Evolutionary conservation across 78 protist species (phyloP), one percentile per base, ranked within the genome.

Genomic region (Dictyostelium capitatum): DNA sequence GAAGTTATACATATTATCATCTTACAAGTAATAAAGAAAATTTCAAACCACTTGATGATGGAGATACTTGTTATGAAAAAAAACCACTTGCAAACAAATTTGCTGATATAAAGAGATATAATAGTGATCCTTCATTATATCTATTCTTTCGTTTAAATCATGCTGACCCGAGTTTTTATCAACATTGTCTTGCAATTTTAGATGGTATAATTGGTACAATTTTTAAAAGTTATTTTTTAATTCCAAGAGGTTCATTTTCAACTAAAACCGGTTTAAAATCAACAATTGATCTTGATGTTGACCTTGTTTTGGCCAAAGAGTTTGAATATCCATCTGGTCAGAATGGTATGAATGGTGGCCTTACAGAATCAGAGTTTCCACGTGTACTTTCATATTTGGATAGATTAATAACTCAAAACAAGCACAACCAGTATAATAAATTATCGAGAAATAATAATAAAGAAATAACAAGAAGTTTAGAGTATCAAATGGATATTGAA

Each of bases 161-260:
- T 25, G 72, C 72, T 4, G 72, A 64, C 25, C 25, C n/a, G n/a
- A 28, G 41, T n/a, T 64, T 64, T 64, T 64, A 64, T 64, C 43
- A 64, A 64, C 72, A 64, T 25, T 64, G 72, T 64, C 11, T 64
- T 25, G 15, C 14, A 11, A 25, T 64, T 28, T 64, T 64, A 12
- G 72, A 64, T 11, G 72, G 32, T 11, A n/a, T 28, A 1, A 4
- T 64, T 0, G 72, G 72, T 11, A 6, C 25, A 25, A 12, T 25
- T 64, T 64, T 64, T n/a, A 64, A 64, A 64, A 64, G 72, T 64
- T 64, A 15, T 64, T 25, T 64, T 28, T 64, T 64, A 64, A 64
- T 64, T 25, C 72, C 72, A 15, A 64, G 72, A 25, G 72, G 72
- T 64, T 64, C 72, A 64, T 64, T 64, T 64, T 30, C 32, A 12